A percentile compares a stretch with the other conserved stretches of the same genome.
phyloP scores from a whole-genome alignment of 2,329 filamentous ascomycete genomes.

The Capronia coronata region DNA sequence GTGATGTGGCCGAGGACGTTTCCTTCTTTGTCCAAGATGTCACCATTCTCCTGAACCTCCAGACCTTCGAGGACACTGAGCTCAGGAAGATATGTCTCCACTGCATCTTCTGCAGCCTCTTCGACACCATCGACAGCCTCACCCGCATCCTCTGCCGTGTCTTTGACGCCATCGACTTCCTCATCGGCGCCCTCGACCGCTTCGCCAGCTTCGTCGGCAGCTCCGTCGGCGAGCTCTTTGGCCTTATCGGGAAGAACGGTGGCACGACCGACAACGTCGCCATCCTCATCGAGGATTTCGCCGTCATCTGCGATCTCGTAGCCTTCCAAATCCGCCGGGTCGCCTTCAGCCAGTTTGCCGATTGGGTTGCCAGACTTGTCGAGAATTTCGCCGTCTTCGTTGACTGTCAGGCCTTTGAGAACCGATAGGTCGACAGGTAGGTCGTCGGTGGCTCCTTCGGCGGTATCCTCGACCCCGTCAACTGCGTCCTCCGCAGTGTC shows the following conservation, averaged over 20 bases:
- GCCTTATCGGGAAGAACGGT: constrained; percentile 29
- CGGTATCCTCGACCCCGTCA: constrained; percentile 32
- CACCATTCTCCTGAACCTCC: constrained; percentile 48
- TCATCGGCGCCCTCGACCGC: constrained; percentile 30
- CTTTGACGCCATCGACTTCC: constrained; percentile 30
- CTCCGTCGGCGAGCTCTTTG: constrained; percentile 26
- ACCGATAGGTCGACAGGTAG: constrained; percentile 33
- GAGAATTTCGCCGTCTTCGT: constrained; percentile 35
- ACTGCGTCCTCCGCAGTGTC: constrained; percentile 29
- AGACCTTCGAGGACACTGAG: constrained; percentile 35
- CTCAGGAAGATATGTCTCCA: constrained; percentile 33
- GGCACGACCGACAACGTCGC: constrained; percentile 36
- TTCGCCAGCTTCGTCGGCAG: constrained; percentile 27
- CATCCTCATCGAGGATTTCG: constrained; percentile 31
- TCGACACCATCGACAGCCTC: constrained; percentile 29
- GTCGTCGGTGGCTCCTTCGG: constrained; percentile 16
- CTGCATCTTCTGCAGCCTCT: constrained; percentile 36
- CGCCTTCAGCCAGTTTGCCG: constrained; percentile 38
- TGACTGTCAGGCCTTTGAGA: constrained; percentile 37
- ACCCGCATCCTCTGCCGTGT: constrained; percentile 28
- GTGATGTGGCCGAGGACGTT: constrained; percentile 36
- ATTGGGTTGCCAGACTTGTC: constrained; percentile 34
- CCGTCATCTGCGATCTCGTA: constrained; percentile 37
- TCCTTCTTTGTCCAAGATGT: constrained; percentile 44
- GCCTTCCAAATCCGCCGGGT: constrained; percentile 38